These are phyloP conservation scores for Neoboletus subvelutipes DNA, from an alignment of 768 basidiomycete genomes.

Conservation along the genomic window DNA sequence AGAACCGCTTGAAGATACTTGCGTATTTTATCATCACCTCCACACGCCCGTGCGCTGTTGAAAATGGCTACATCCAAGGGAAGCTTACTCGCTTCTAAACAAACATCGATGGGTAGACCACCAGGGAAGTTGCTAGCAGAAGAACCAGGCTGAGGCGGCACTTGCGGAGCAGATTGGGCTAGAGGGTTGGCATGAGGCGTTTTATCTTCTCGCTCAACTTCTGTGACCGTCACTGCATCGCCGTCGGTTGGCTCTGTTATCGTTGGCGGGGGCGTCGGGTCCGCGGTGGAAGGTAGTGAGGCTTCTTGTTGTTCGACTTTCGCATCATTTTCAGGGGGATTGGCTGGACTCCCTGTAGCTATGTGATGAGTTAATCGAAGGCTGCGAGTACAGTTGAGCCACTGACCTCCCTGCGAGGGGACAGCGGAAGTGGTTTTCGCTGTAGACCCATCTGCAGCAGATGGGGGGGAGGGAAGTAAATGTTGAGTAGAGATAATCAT, in stretches of 20 bases:
- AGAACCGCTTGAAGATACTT: slow-evolving; percentile 87
- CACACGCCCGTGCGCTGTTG: slow-evolving; percentile 85
- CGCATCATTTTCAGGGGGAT: slow-evolving; percentile 24
- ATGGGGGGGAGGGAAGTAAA: slow-evolving; percentile 49
- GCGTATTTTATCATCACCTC: slow-evolving; percentile 85
- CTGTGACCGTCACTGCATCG: slow-evolving; percentile 44
- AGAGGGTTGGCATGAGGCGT: slow-evolving; percentile 26
- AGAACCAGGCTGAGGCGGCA: slow-evolving; percentile 17
- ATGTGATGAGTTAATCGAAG: background rate
- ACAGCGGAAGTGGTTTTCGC: slow-evolving; percentile 22
- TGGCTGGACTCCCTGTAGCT: slow-evolving; percentile 22
- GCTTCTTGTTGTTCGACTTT: slow-evolving; percentile 37
- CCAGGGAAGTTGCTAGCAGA: slow-evolving; percentile 35
- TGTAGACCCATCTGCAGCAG: slow-evolving; percentile 25
- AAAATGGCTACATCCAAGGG: slow-evolving; percentile 92
- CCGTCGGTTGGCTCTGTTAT: slow-evolving; percentile 19
- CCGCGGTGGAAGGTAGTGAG: slow-evolving; percentile 33
- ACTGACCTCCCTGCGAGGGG: slow-evolving; percentile 30
- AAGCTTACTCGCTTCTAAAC: slow-evolving; percentile 83
- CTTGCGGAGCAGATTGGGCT: slow-evolving; percentile 21
- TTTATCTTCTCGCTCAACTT: slow-evolving; percentile 46
- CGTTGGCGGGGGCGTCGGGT: slow-evolving; percentile 32
- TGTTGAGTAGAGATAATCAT: slow-evolving; percentile 92
- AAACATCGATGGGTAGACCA: slow-evolving; percentile 69
- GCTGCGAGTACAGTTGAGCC: background rate